Base-by-base conservation (phyloP, 768 basidiomycete genomes). In the Pleurotus djamor region DNA sequence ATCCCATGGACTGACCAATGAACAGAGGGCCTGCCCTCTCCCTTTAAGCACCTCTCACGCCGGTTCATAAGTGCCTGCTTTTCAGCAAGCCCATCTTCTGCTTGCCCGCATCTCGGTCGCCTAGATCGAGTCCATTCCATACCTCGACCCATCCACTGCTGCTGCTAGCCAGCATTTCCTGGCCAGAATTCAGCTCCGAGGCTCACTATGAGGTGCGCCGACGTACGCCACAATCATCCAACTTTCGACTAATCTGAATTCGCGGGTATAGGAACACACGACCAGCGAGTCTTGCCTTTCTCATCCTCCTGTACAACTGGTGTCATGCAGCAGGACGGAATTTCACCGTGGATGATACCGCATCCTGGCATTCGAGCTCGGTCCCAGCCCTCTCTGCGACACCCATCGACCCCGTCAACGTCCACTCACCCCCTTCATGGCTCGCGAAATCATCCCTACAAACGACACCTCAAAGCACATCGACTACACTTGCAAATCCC, bases 341-440 rank as follows among this genome's bases (percentile, higher is more conserved):
- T 61, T 61, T 72, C 12, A 76, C 76, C 12, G 62, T 81, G 43
- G 71, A 78, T 43, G 76, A 78, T 63, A 67, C 71, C n/a, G 57
- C 59, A 4, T 69, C 68, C 13, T 80, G 79, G 79, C 66, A 65
- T 57, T 61, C 73, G 12, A 76, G 67, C 58, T 47, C 67, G 12
- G 61, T 65, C 38, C 58, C 63, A 4, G n/a, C n/a, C n/a, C n/a
- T n/a, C n/a, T n/a, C n/a, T n/a, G n/a, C n/a, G n/a, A n/a, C n/a
- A n/a, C n/a, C n/a, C n/a, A n/a, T n/a, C n/a, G n/a, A n/a, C n/a
- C n/a, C n/a, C n/a, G n/a, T n/a, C n/a, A n/a, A n/a, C n/a, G n/a
- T n/a, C n/a, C n/a, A n/a, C n/a, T n/a, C n/a, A n/a, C n/a, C n/a
- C n/a, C n/a, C n/a, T n/a, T n/a, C n/a, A n/a, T n/a, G n/a, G n/a